Base-by-base conservation (phyloP, 2,329 filamentous ascomycete genomes). In the Venturia carpophila region DNA sequence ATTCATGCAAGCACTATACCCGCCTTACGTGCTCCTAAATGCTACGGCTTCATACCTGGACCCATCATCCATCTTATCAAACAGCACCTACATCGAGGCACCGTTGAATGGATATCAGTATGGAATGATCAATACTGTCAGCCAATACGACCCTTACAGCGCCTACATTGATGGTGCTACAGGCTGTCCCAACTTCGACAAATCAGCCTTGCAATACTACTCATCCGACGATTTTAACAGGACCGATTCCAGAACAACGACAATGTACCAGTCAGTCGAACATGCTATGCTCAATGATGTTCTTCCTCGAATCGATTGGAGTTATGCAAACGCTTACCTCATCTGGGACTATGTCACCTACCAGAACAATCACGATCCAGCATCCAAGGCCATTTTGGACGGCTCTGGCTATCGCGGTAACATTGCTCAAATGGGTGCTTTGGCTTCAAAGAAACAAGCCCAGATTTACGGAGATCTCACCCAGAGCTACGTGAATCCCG, bases 1-100 rank as follows among this genome's bases (percentile, higher is more conserved):
- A 2, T 86, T 86, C 69, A 79, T 87, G 77, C 83, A 86, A 71
- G 84, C 83, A 9, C 73, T 87, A 11, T 87, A 86, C 70, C 84
- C 84, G 42, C 83, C 83, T 1, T 71, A 73, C 60, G 70, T 72
- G 3, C 72, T 75, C 4, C 72, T 72, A 61, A 66, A 67, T 42
- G 71, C 71, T 63, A 68, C 66, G 5, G 60, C 39, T 17, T 56
- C 67, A 21, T 62, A 72, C 45, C 69, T 75, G 27, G 73, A 77
- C 66, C 70, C 73, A 6, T 73, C 76, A n/a, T 76, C 74, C 21
- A 69, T 78, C 11, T 71, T 82, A 27, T 77, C 80, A n/a, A 82
- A 86, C 72, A 79, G 79, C 1, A 75, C 75, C 1, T 71, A 72
- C 45, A 70, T 81, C 10, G 73, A 79, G 37, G 77, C 74, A 60